Base-by-base conservation (phyloP, 2,329 filamentous ascomycete genomes). In the Chrysoporthe cubensis region DNA sequence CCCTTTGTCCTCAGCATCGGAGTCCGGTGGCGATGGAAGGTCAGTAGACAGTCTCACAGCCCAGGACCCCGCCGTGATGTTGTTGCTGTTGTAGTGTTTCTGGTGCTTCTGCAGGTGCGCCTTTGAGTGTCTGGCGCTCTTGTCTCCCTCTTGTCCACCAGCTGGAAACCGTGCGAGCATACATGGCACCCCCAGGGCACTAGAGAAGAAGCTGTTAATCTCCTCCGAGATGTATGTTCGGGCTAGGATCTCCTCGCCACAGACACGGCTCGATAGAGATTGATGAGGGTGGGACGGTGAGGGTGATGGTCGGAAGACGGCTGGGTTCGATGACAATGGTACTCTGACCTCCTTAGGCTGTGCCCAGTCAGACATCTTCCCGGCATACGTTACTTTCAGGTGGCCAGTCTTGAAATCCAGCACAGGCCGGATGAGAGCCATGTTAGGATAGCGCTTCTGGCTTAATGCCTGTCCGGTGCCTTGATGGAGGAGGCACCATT, bases 401-500 rank as follows among this genome's bases (percentile, higher is more conserved):
- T 90, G 74, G 0, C 91, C 91, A 1, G 78, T 78, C 0, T 85
- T 80, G 66, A 97, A 87, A 73, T 98, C 91, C 52, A 98, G 82
- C 4, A 75, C 78, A 7, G 96, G 95, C 62, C 86, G 86, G 63
- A 99, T 84, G 4, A 97, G 85, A 14, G 93, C 91, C 95, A 99
- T 98, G 44, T 84, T 88, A 2, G 94, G 92, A 75, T 96, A 90
- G 71, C 90, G 85, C 80, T 98, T 99, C 78, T 98, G 95, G 75
- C 88, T 97, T 65, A 99, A 82, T 6, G 91, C 93, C 73, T 90
- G 89, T 0, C 93, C 91, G 1, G 94, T 96, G 56, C 93, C 94
- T 75, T 90, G 87, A 76, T 97, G 94, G 16, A 99, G 84, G 26
- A 99, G 82, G 79, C 95, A 98, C 95, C 96, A 99, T 81, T 98